Percentiles rank a stretch among this genome's conserved stretches.
These are phyloP conservation scores for Auriscalpium orientale DNA, from an alignment of 768 basidiomycete species.

Conservation along the genomic window DNA sequence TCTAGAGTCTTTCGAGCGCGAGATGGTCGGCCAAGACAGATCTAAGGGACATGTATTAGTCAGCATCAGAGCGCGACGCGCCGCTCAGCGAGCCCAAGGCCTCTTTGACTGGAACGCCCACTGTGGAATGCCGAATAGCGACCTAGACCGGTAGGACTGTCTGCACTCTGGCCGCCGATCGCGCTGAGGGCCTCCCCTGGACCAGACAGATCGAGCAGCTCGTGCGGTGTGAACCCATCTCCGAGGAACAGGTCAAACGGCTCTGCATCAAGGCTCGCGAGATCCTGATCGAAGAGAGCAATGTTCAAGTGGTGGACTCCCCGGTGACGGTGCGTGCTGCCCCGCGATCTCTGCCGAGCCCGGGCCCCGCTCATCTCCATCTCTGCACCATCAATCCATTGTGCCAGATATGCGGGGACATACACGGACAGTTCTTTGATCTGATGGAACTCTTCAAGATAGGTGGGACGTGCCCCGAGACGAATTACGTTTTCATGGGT, in stretches of 20 bases:
- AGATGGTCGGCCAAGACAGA: no score
- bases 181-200: no score
- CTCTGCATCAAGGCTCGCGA: conserved; percentile 95
- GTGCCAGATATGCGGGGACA: conserved; percentile 82
- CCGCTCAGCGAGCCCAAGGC: no score
- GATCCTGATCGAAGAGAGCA: conserved; percentile 95
- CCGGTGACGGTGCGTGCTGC: conserved; percentile 76
- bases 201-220: conserved; percentile 91
- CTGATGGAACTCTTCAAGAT: conserved; percentile 93
- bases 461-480: conserved; percentile 87
- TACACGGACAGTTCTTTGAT: conserved; percentile 96
- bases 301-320: conserved; percentile 92
- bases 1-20: no score
- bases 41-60: no score
- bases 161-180: not conserved
- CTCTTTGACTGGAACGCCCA: not conserved
- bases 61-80: no score
- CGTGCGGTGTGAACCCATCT: conserved; percentile 88
- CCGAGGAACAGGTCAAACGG: conserved; percentile 91
- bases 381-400: not conserved
- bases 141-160: no score
- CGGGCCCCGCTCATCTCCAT: conserved; percentile 19
- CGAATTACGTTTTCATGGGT: conserved; percentile 97
- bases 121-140: not conserved
- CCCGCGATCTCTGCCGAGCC: conserved; percentile 9